Conservation (phyloP, 257 asterid genomes). For the Gynochthodes officinalis region DNA sequence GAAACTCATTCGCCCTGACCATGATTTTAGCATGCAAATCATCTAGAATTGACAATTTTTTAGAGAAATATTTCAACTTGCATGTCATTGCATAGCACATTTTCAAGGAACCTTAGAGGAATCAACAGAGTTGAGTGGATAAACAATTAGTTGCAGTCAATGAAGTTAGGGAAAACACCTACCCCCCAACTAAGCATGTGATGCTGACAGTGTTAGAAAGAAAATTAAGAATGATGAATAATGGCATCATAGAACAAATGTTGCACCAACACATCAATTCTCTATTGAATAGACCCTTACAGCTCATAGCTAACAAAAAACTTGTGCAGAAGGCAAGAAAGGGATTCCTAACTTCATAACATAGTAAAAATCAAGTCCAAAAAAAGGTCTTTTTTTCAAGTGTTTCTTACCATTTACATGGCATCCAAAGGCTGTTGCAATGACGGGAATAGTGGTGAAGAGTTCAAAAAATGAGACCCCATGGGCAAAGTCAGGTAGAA, state of each 20-base stretch:
- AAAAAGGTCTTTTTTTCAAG: neutral
- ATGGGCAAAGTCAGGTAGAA: constrained; percentile 60
- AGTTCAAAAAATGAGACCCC: constrained; percentile 56
- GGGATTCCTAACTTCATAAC: neutral
- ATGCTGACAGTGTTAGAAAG: neutral
- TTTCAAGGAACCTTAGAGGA: no score
- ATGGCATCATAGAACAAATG: neutral
- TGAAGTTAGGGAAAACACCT: neutral
- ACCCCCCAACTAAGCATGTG: no score
- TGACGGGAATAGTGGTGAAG: constrained; percentile 86
- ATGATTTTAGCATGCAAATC: neutral
- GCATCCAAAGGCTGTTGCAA: constrained; percentile 95
- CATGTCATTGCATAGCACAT: neutral
- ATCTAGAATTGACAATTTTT: neutral
- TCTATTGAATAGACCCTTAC: neutral
- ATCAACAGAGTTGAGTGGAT: neutral
- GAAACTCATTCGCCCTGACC: neutral
- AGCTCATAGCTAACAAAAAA: neutral
- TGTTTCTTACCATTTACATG: constrained; percentile 71
- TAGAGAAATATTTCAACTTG: neutral
- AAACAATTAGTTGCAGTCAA: neutral
- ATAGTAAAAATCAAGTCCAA: neutral
- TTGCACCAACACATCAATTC: neutral
- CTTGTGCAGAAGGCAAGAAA: neutral
- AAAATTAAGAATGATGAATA: neutral